Evolutionary conservation across 2,329 filamentous ascomycete genomes (phyloP).

Genomic region (Botrytis paeoniae): DNA sequence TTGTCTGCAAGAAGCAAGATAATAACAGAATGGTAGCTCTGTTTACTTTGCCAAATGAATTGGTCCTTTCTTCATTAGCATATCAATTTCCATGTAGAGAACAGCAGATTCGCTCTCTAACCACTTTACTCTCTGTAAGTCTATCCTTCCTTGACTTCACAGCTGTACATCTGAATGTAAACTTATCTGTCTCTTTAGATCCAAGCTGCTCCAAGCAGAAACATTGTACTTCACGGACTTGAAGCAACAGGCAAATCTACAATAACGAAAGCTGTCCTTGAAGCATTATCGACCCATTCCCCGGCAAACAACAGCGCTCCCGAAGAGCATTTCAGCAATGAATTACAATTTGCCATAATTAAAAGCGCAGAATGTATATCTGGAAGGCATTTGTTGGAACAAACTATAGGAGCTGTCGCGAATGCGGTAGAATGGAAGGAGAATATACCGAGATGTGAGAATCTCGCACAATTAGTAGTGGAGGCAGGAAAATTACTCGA

Average conservation of each 20-base stretch:
- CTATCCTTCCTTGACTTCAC: neutral
- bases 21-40: constrained; percentile 39
- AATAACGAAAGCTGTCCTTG: constrained; percentile 62
- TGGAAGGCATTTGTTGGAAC: constrained; percentile 72
- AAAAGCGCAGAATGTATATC: constrained; percentile 76
- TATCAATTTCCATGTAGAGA: constrained; percentile 56
- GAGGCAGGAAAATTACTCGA: constrained; percentile 64
- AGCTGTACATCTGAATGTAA: neutral
- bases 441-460: constrained; percentile 68
- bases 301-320: constrained; percentile 55
- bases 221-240: constrained; percentile 78
- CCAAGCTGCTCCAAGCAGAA: constrained; percentile 36
- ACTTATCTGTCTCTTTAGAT: constrained; percentile 27
- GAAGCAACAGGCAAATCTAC: constrained; percentile 84
- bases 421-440: constrained; percentile 49
- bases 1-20: neutral
- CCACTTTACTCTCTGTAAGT: constrained; percentile 48
- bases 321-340: constrained; percentile 47
- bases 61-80: constrained; percentile 46
- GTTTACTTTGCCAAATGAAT: constrained; percentile 54
- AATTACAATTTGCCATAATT: constrained; percentile 57
- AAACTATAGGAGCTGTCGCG: constrained; percentile 59
- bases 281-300: constrained; percentile 43
- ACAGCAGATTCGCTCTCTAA: constrained; percentile 56
- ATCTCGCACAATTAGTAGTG: constrained; percentile 70